A percentile compares a stretch with the other conserved stretches of the same genome.
Conservation (phyloP, 1,139 yeast genomes). For the Pneumocystis jirovecii region DNA sequence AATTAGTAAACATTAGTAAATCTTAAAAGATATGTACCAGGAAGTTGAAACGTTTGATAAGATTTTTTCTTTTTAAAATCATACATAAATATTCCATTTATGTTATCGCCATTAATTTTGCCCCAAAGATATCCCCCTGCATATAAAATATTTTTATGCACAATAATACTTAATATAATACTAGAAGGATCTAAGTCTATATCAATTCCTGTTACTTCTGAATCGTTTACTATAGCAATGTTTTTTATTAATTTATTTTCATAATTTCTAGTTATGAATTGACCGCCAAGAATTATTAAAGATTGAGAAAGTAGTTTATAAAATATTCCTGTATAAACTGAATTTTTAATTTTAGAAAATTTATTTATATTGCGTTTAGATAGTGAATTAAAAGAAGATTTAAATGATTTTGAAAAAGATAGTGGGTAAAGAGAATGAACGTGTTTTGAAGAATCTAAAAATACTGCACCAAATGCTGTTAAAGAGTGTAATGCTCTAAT, state of each 20-base stretch:
- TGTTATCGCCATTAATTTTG: conserved; percentile 18
- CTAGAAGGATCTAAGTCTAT: conserved; percentile 5
- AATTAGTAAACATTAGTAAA: not conserved
- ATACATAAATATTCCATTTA: conserved; percentile 37
- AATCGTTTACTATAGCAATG: conserved; percentile 6
- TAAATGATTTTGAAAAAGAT: not conserved
- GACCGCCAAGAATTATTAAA: conserved; percentile 9
- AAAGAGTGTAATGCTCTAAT: conserved; percentile 8
- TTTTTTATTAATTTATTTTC: conserved; percentile 2
- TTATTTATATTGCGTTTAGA: not conserved
- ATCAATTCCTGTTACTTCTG: conserved; percentile 2
- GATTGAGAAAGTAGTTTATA: conserved; percentile 6
- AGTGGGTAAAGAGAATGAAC: conserved; percentile 1
- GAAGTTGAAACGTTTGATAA: conserved; percentile 35
- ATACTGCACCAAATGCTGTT: conserved; percentile 12
- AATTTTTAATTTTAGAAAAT: not conserved
- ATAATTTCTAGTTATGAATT: not conserved
- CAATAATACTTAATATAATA: conserved; percentile 3
- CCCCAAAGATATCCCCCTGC: conserved; percentile 41
- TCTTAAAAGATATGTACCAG: conserved; percentile 19
- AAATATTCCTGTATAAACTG: conserved; percentile 5
- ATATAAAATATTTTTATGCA: conserved; percentile 22
- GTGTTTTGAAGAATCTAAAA: conserved; percentile 4
- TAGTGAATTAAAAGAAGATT: not conserved
- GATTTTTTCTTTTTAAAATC: conserved; percentile 29